phyloP scores from a whole-genome alignment of 179 eudicot genomes.

The Actinidia chinensis region DNA sequence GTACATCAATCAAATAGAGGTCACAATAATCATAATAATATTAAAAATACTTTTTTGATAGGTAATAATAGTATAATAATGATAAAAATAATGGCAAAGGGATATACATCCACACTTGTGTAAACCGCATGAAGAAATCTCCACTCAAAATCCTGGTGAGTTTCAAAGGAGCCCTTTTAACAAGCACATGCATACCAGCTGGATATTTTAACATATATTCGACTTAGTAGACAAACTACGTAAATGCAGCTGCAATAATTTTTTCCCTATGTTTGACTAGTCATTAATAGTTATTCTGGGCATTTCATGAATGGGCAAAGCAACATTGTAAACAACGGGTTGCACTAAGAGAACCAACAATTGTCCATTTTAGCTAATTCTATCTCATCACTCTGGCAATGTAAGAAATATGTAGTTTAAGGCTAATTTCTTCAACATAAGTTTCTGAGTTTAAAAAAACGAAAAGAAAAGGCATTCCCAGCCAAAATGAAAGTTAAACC shows the following conservation, averaged over 20 bases:
- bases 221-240: neutral
- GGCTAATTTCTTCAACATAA: neutral
- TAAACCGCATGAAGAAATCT: neutral
- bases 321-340: conserved; percentile 2
- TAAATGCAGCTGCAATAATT: neutral
- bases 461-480: neutral
- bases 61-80: neutral
- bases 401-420: neutral
- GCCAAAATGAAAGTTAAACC: neutral
- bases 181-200: neutral
- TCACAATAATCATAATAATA: too few relatives aligned
- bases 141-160: neutral
- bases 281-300: neutral
- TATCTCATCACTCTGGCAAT: neutral
- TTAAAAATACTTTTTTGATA: neutral
- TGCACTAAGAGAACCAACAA: neutral
- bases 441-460: neutral
- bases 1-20: neutral
- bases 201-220: neutral
- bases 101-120: neutral
- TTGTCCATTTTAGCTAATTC: neutral
- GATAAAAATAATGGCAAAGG: neutral
- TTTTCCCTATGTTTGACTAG: neutral
- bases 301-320: conserved; percentile 3
- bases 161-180: neutral